A percentile compares a stretch with the other conserved stretches of the same genome.
These are phyloP conservation scores for Uronychia setigera DNA, from an alignment of 73 alveolate species.

Conservation along the genomic window DNA sequence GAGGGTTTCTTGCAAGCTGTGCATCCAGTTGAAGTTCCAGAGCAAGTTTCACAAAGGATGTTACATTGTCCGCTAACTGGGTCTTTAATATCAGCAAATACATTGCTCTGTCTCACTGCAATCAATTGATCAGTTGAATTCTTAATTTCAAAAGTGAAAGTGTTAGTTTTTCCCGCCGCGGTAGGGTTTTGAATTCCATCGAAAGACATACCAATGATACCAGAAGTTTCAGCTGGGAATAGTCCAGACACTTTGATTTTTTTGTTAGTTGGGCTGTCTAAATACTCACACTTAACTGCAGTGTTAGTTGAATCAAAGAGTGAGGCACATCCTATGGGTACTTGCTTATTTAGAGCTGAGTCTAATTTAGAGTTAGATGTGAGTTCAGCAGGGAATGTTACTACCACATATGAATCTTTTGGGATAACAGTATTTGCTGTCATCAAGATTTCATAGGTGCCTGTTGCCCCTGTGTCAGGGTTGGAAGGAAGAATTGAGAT, in stretches of 20 bases:
- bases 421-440: conserved; percentile 47
- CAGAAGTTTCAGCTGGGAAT: conserved; percentile 9
- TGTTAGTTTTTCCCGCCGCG: conserved; percentile 12
- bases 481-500: conserved; percentile 14
- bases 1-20: conserved; percentile 47
- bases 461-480: conserved; percentile 47
- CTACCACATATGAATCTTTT: not conserved
- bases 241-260: conserved; percentile 14
- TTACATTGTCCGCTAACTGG: conserved; percentile 17
- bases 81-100: not conserved
- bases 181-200: not conserved
- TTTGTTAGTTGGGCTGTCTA: conserved; percentile 11
- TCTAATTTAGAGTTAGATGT: too few relatives aligned
- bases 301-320: too few relatives aligned
- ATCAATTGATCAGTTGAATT: not conserved
- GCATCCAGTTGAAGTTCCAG: conserved; percentile 42
- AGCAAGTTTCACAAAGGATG: conserved; percentile 34
- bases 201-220: conserved; percentile 6
- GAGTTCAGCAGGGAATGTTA: too few relatives aligned
- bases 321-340: too few relatives aligned
- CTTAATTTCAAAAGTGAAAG: conserved; percentile 1
- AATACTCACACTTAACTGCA: too few relatives aligned
- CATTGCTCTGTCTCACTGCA: conserved; percentile 1
- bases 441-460: conserved; percentile 34
- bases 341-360: too few relatives aligned